Conservation (phyloP, 169 alveolate genomes). For the Eimeria praecox region DNA sequence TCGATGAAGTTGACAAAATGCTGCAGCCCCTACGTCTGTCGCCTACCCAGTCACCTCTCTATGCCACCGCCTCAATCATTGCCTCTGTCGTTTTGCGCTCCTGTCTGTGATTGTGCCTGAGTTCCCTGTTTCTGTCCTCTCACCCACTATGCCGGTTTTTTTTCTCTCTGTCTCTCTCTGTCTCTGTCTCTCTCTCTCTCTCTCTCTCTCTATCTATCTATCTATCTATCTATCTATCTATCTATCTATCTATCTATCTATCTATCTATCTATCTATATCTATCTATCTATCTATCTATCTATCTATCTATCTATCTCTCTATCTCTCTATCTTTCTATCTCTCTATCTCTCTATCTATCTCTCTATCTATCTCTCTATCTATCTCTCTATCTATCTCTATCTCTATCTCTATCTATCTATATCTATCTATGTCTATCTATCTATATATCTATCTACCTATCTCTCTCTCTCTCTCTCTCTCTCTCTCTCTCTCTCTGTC, state of each 20-base stretch:
- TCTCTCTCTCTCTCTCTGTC: no score
- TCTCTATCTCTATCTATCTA: background rate
- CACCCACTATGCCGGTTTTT: background rate
- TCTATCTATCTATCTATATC: background rate
- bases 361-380: no score
- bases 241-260: background rate
- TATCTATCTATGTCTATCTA: background rate
- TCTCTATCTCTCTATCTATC: no score
- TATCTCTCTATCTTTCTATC: no score
- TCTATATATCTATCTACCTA: no score
- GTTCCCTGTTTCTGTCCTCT: background rate
- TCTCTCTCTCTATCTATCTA: background rate
- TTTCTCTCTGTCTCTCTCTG: background rate
- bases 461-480: no score
- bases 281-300: no score
- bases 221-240: background rate
- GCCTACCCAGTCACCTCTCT: background rate
- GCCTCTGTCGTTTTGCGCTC: background rate
- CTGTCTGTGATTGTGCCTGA: background rate
- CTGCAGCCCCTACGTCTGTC: conserved; percentile 58
- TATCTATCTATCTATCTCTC: no score
- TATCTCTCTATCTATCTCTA: background rate
- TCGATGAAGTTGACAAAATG: conserved; percentile 42
- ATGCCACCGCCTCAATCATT: background rate
- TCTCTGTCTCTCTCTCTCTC: no score